These are phyloP conservation scores for Pythium volutum DNA, from an alignment of 352 stramenopile genomes.

Conservation along the genomic window DNA sequence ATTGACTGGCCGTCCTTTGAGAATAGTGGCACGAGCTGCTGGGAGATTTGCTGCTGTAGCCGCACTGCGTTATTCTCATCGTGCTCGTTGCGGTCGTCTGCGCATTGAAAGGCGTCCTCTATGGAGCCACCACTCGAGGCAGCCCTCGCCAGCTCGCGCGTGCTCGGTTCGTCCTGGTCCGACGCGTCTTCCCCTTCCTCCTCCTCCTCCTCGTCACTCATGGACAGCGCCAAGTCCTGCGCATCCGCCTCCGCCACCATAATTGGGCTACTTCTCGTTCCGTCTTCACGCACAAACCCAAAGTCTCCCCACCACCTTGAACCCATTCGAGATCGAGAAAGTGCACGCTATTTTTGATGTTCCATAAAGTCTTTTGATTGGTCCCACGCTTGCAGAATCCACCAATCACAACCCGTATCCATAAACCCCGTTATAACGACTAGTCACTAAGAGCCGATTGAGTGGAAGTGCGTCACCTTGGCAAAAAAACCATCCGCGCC, in stretches of 20 bases:
- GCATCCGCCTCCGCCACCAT: conserved; percentile 23
- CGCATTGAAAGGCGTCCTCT: conserved; percentile 13
- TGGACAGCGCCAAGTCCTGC: conserved; percentile 34
- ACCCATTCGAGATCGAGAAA: conserved; percentile 4
- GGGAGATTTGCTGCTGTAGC: conserved; percentile 18
- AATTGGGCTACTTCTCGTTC: not conserved
- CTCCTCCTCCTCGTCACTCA: conserved; percentile 42
- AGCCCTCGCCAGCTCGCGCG: conserved; percentile 1
- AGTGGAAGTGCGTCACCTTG: conserved; percentile 16
- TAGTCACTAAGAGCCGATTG: conserved; percentile 3
- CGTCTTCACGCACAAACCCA: not conserved
- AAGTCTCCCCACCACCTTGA: not conserved
- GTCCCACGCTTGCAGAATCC: not conserved
- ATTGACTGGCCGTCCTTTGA: conserved; percentile 19
- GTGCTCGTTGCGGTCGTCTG: not conserved
- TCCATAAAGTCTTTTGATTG: conserved; percentile 1
- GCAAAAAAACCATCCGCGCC: too few relatives aligned
- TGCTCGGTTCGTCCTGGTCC: conserved; percentile 6
- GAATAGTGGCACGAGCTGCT: conserved; percentile 19
- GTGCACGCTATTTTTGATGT: conserved; percentile 16
- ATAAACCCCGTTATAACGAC: conserved; percentile 4
- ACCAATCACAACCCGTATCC: conserved; percentile 10
- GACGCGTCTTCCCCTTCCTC: conserved; percentile 18
- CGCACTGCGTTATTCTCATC: conserved; percentile 6
- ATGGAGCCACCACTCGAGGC: not conserved